Percentiles rank a stretch among this genome's conserved stretches.
Conservation (phyloP, 192 early-diverging fungal genomes). For the Glomus cerebriforme region DNA sequence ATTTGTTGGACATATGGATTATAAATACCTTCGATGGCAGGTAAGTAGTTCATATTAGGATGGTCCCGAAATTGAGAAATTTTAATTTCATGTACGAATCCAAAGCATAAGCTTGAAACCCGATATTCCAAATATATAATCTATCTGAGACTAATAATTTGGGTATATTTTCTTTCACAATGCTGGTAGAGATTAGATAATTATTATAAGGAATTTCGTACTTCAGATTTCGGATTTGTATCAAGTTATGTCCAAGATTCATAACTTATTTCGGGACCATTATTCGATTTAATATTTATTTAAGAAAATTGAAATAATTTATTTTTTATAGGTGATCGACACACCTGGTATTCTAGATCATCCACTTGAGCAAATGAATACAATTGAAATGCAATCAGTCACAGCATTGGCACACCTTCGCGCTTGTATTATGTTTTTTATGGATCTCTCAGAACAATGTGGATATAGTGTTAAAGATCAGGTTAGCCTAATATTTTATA, state of each 20-base stretch:
- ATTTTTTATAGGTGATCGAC: constrained; percentile 75
- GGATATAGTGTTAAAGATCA: constrained; percentile 96
- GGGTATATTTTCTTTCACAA: too few relatives aligned
- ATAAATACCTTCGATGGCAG: constrained; percentile 99
- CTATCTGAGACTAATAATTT: too few relatives aligned
- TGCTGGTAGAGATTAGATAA: too few relatives aligned
- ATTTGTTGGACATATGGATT: constrained; percentile 99
- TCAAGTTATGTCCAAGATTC: too few relatives aligned
- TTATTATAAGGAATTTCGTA: too few relatives aligned
- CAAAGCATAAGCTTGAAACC: too few relatives aligned
- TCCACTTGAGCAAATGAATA: constrained; percentile 98
- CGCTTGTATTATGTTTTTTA: constrained; percentile 95
- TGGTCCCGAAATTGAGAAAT: too few relatives aligned
- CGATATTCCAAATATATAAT: too few relatives aligned
- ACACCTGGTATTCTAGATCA: constrained; percentile 99
- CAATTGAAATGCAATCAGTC: constrained; percentile 99
- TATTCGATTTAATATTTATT: neutral
- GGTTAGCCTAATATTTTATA: constrained; percentile 34
- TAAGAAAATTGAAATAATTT: neutral
- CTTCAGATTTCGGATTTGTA: too few relatives aligned
- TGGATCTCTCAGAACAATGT: constrained; percentile 98
- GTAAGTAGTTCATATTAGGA: constrained; percentile 35
- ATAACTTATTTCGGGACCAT: too few relatives aligned
- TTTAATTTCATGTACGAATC: too few relatives aligned
- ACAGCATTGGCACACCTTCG: constrained; percentile 98